Evolutionary conservation across 257 asterid genomes (phyloP), one percentile per base, ranked within the genome.

Genomic region (Petrea volubilis): DNA sequence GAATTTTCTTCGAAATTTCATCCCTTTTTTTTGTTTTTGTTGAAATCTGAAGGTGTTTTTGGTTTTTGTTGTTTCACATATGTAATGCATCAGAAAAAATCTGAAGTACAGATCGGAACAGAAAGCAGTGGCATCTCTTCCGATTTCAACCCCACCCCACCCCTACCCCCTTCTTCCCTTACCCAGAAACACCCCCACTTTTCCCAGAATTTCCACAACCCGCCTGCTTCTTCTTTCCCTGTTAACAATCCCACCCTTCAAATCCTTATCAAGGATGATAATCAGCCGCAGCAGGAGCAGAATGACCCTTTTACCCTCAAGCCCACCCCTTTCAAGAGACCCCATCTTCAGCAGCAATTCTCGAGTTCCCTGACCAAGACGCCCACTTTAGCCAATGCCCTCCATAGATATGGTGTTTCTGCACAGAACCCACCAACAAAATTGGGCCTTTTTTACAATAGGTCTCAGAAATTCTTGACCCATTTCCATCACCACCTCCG

Each of bases 121-220:
- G 98, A 93, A 88, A 93, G 98, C 96, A 84, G 84, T 52, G 85
- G 98, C 97, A 34, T 93, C 92, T 90, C 98, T 93, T 93, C 96
- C 96, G 98, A 93, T 93, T 93, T 90, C 91, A 86, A 87, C 83
- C 93, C 96, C 0, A 86, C 87, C 53, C 89, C 96, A n/a, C 88
- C 88, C 44, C 82, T 81, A 44, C 52, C 81, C n/a, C 65, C 82
- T 41, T 81, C 96, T 53, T 77, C 90, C 12, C 84, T 85, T 14
- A 84, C 86, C 70, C 87, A 90, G 59, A 88, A 86, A 28, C 91
- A 85, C 76, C 86, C 86, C 17, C 82, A 76, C 13, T 15, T 76
- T 57, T 64, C 75, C 1, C 77, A 64, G 27, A 74, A 74, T 76
- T 76, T 72, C 67, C 78, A 70, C 25, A 79, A 46, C 25, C 73